These are phyloP conservation scores for Erythrophleum ivorense DNA, from an alignment of 331 rosid species.

Conservation along the genomic window DNA sequence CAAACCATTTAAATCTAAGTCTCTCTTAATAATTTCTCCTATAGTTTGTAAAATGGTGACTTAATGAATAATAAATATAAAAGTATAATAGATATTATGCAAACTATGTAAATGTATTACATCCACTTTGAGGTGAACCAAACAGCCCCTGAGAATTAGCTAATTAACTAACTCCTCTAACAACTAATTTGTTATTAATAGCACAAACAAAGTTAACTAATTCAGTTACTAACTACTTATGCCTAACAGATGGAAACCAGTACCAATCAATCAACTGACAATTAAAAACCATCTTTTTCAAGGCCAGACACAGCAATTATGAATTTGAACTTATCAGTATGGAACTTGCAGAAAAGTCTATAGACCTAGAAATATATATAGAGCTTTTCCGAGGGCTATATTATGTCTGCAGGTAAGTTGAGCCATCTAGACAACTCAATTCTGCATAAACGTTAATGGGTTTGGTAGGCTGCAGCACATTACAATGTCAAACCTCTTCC, in stretches of 20 bases:
- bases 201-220: too few species aligned
- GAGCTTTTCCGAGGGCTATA: background rate
- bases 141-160: too few species aligned
- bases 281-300: slow-evolving; percentile 18
- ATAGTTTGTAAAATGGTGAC: too few species aligned
- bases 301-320: slow-evolving; percentile 13
- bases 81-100: too few species aligned
- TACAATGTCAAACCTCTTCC: slow-evolving; percentile 21
- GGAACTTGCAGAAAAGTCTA: slow-evolving; percentile 17
- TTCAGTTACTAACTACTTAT: too few species aligned
- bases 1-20: too few species aligned
- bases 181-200: too few species aligned
- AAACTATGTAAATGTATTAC: too few species aligned
- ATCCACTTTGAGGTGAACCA: too few species aligned
- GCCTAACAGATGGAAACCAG: slow-evolving; percentile 2
- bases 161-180: too few species aligned
- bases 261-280: slow-evolving; percentile 35
- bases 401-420: background rate
- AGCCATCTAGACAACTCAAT: background rate
- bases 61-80: too few species aligned
- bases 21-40: too few species aligned
- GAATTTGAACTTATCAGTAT: slow-evolving; percentile 9
- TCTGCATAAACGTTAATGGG: background rate
- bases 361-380: slow-evolving; percentile 6
- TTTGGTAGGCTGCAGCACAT: background rate